These are phyloP conservation scores for Neonectria ditissima DNA, from an alignment of 2,329 filamentous ascomycete genomes.

Conservation along the genomic window DNA sequence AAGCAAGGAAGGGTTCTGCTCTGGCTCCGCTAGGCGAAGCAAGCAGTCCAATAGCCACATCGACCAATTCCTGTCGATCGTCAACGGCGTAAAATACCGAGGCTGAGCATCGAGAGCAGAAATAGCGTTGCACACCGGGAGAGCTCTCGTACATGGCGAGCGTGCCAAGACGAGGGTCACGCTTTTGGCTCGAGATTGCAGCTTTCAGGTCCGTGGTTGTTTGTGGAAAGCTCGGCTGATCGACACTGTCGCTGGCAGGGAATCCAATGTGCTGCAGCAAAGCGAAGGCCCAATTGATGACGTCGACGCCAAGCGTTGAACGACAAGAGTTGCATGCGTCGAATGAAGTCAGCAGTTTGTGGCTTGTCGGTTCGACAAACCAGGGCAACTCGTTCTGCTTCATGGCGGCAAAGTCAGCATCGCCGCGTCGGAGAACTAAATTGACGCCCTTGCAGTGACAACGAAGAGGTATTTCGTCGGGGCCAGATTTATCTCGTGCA, in stretches of 20 bases:
- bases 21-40: constrained; percentile 58
- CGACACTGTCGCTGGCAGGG: neutral
- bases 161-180: constrained; percentile 56
- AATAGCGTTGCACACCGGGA: constrained; percentile 59
- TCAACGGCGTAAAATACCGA: constrained; percentile 59
- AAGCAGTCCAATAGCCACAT: constrained; percentile 59
- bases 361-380: constrained; percentile 57
- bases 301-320: constrained; percentile 54
- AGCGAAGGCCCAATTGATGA: constrained; percentile 60
- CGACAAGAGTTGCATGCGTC: constrained; percentile 64
- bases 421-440: constrained; percentile 53
- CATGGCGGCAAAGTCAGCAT: constrained; percentile 35
- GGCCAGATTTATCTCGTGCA: constrained; percentile 25
- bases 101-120: constrained; percentile 61
- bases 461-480: constrained; percentile 50
- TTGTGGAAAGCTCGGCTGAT: constrained; percentile 29
- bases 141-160: constrained; percentile 58
- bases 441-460: constrained; percentile 62
- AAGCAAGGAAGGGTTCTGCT: constrained; percentile 58
- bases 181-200: constrained; percentile 44
- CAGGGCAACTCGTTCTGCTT: constrained; percentile 50
- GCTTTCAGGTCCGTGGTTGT: constrained; percentile 46
- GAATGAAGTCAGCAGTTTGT: constrained; percentile 54
- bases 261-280: constrained; percentile 55
- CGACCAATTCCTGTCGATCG: constrained; percentile 53